Evolutionary conservation across 208 protist genomes (phyloP).

Genomic region (Trypanosoma theileri): DNA sequence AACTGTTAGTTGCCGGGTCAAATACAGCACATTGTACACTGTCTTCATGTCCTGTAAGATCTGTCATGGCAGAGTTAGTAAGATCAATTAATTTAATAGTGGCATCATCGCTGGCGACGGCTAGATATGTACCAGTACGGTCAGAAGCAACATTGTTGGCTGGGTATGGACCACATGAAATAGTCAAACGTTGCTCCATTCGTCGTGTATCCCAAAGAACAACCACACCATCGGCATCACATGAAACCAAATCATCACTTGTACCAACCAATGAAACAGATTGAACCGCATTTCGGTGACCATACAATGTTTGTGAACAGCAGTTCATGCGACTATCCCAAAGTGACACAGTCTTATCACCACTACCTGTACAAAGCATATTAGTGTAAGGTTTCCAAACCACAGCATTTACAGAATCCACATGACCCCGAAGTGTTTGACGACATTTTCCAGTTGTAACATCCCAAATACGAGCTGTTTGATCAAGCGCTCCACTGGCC

Average conservation of each 20-base stretch:
- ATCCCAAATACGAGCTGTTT: slow-evolving; percentile 95
- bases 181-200: slow-evolving; percentile 57
- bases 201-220: slow-evolving; percentile 77
- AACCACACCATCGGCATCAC: slow-evolving; percentile 94
- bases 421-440: slow-evolving; percentile 95
- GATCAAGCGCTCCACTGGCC: slow-evolving; percentile 90
- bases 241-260: slow-evolving; percentile 75
- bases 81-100: slow-evolving; percentile 95
- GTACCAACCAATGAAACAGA: slow-evolving; percentile 52
- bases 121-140: slow-evolving; percentile 70
- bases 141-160: slow-evolving; percentile 81
- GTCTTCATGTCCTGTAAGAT: slow-evolving; percentile 75
- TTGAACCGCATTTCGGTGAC: slow-evolving; percentile 91
- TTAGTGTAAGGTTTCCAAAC: slow-evolving; percentile 95
- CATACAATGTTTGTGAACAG: slow-evolving; percentile 94
- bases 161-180: slow-evolving; percentile 71
- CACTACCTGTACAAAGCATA: slow-evolving; percentile 91
- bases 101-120: slow-evolving; percentile 92
- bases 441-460: slow-evolving; percentile 76
- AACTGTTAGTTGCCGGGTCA: slow-evolving; percentile 66
- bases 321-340: slow-evolving; percentile 95
- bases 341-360: slow-evolving; percentile 96
- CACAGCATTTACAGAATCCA: slow-evolving; percentile 93
- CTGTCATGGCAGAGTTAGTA: slow-evolving; percentile 61
- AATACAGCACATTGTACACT: slow-evolving; percentile 89